phyloP scores from a whole-genome alignment of 2,329 filamentous ascomycete genomes.

The Trichoderma sp. region DNA sequence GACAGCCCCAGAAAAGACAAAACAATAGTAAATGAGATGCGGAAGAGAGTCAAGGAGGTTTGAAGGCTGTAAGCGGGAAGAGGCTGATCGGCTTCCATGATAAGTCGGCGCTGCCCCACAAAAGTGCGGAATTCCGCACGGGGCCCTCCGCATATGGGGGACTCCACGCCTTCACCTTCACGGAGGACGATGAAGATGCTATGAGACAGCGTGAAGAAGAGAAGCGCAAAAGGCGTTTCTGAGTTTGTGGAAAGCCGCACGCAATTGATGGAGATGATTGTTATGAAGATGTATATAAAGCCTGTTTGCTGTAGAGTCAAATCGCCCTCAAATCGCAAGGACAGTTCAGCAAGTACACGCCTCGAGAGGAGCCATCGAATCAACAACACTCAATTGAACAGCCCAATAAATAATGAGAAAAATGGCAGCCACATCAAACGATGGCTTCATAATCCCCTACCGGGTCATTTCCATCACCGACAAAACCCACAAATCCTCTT shows the following conservation, averaged over 20 bases:
- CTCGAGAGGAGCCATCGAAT: neutral
- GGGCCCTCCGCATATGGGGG: conserved; percentile 21
- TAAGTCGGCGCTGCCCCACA: neutral
- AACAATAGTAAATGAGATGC: neutral
- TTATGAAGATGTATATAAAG: neutral
- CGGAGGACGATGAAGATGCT: neutral
- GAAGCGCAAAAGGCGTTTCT: neutral
- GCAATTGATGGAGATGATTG: neutral
- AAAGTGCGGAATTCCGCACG: conserved; percentile 26
- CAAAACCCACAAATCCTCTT: conserved; percentile 39
- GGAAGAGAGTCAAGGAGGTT: neutral
- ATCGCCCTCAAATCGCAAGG: neutral
- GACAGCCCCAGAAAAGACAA: neutral
- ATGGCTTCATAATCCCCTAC: conserved; percentile 2
- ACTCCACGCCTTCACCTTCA: conserved; percentile 25
- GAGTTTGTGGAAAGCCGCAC: neutral
- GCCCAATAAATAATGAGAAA: neutral
- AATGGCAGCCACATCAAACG: neutral
- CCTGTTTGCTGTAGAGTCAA: neutral
- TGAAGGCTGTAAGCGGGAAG: neutral
- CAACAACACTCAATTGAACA: neutral
- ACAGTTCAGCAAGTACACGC: neutral
- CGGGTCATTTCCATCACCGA: conserved; percentile 11
- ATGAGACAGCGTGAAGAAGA: neutral
- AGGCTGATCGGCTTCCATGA: neutral